A percentile compares a stretch with the other conserved stretches of the same genome.
These are phyloP conservation scores for Citrus reticulata DNA, from an alignment of 345 rosid genomes.

Conservation along the genomic window DNA sequence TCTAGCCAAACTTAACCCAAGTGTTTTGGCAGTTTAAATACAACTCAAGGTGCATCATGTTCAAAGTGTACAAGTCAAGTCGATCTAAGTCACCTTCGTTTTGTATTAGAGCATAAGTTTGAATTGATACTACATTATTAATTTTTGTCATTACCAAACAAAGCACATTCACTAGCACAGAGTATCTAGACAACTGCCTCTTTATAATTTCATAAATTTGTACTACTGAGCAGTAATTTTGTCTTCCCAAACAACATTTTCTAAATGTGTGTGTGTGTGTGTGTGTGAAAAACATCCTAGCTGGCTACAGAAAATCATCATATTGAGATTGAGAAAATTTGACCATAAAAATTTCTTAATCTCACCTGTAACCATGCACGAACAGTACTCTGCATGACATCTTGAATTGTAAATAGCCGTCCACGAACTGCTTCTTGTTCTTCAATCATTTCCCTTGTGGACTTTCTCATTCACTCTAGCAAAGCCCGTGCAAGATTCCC, in stretches of 20 bases:
- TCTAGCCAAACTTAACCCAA: not conserved
- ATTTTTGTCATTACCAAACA: not conserved
- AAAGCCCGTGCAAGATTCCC: constrained; percentile 38
- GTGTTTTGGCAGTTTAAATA: not conserved
- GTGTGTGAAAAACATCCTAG: not conserved
- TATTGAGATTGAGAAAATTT: not conserved
- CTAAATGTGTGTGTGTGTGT: not conserved
- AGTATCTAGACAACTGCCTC: not conserved
- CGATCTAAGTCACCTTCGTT: not conserved
- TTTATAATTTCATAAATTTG: not conserved
- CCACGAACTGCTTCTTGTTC: constrained; percentile 65
- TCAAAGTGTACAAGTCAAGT: not conserved
- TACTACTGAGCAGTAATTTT: not conserved
- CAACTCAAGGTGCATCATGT: not conserved
- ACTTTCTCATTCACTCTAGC: constrained; percentile 41
- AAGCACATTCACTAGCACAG: not conserved
- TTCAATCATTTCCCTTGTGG: constrained; percentile 54
- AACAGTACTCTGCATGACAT: constrained; percentile 65
- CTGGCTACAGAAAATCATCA: not conserved
- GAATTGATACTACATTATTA: not conserved
- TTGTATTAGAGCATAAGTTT: not conserved
- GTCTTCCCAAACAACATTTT: not conserved
- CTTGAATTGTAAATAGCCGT: constrained; percentile 59
- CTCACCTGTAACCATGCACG: constrained; percentile 60
- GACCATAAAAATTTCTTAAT: not conserved